These are phyloP conservation scores for Hypoxylon sp. DNA, from an alignment of 2,329 filamentous ascomycete genomes.

Conservation along the genomic window DNA sequence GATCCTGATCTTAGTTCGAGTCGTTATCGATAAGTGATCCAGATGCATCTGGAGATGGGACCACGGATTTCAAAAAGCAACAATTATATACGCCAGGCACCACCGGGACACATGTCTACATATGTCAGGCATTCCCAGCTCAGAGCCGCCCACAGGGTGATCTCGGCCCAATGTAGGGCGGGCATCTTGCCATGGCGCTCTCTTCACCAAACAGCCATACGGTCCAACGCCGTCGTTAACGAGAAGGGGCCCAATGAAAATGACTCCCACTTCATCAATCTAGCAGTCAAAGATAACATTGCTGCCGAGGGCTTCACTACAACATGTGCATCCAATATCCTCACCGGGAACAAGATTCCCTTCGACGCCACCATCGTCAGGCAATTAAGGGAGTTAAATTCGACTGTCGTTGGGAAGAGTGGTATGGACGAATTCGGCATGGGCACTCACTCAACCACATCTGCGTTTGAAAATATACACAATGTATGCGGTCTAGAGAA, in stretches of 20 bases:
- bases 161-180: conserved; percentile 47
- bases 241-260: conserved; percentile 6
- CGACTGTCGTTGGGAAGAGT: conserved; percentile 80
- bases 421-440: conserved; percentile 98
- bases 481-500: conserved; percentile 60
- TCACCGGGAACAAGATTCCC: conserved; percentile 79
- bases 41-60: conserved; percentile 7
- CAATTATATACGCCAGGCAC: conserved; percentile 24
- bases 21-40: conserved; percentile 38
- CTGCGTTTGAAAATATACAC: conserved; percentile 75
- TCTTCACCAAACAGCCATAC: conserved; percentile 22
- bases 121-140: conserved; percentile 53
- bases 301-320: conserved; percentile 76
- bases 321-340: conserved; percentile 85
- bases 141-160: conserved; percentile 51
- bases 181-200: conserved; percentile 34
- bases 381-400: conserved; percentile 75
- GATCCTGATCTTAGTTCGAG: too few species aligned
- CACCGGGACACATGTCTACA: conserved; percentile 54
- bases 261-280: conserved; percentile 39
- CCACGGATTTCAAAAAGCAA: not conserved
- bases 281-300: conserved; percentile 85
- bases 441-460: conserved; percentile 85
- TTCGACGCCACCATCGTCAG: conserved; percentile 86
- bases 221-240: not conserved